These are phyloP conservation scores for Pisolithus thermaeus DNA, from an alignment of 1,284 basidiomycete genomes.

Conservation along the genomic window DNA sequence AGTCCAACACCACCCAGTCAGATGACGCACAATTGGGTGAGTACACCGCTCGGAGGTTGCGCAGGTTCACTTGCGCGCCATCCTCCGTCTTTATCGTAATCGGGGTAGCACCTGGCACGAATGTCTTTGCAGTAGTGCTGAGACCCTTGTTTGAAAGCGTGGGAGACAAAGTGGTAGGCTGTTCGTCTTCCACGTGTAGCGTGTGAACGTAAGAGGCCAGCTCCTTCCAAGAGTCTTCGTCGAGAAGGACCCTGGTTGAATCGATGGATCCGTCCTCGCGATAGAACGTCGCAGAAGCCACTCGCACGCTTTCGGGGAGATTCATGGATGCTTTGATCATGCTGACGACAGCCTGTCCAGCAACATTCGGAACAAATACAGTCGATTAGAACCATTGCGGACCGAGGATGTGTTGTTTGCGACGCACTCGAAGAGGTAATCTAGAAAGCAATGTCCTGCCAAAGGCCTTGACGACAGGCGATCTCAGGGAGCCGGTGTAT, in stretches of 20 bases:
- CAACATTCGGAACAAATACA: not conserved
- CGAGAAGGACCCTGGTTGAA: slow-evolving; percentile 14
- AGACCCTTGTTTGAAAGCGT: slow-evolving; percentile 8
- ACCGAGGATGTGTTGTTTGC: not conserved
- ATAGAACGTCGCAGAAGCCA: slow-evolving; percentile 22
- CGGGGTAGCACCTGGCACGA: slow-evolving; percentile 12
- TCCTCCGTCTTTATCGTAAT: slow-evolving; percentile 21
- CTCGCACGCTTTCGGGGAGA: slow-evolving; percentile 16
- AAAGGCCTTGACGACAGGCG: slow-evolving; percentile 23
- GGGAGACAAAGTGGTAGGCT: slow-evolving; percentile 9
- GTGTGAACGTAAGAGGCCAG: slow-evolving; percentile 28
- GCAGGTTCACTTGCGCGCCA: slow-evolving; percentile 11
- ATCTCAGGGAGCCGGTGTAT: slow-evolving; percentile 12
- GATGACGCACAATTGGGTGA: slow-evolving; percentile 19
- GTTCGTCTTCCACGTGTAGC: slow-evolving; percentile 26
- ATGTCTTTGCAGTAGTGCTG: slow-evolving; percentile 21
- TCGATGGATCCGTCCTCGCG: slow-evolving; percentile 27
- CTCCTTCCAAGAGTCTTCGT: slow-evolving; percentile 30
- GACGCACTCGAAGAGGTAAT: slow-evolving; percentile 25
- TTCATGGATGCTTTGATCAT: slow-evolving; percentile 22
- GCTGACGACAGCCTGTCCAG: slow-evolving; percentile 20
- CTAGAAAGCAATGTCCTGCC: slow-evolving; percentile 27
- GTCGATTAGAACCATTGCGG: not conserved
- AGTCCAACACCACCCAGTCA: not conserved
- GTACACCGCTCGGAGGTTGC: slow-evolving; percentile 12